These are phyloP conservation scores for Ceratocystis albifundus DNA, from an alignment of 2,329 filamentous ascomycete genomes.

Conservation along the genomic window DNA sequence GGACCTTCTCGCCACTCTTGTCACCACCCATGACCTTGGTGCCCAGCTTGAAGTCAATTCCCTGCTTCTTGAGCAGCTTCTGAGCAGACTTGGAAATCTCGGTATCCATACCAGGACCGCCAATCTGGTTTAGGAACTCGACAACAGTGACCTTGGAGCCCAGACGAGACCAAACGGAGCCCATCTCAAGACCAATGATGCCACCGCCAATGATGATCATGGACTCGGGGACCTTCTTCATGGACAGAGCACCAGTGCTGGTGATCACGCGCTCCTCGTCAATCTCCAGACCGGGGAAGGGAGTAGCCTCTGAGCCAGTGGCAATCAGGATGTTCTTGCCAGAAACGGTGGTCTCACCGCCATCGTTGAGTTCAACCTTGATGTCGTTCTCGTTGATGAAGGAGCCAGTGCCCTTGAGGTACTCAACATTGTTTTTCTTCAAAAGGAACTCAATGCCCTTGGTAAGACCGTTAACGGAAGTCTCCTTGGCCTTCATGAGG, in stretches of 20 bases:
- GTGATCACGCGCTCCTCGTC: constrained; percentile 97
- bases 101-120: constrained; percentile 91
- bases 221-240: constrained; percentile 86
- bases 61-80: constrained; percentile 92
- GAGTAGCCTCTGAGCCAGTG: constrained; percentile 87
- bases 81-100: constrained; percentile 86
- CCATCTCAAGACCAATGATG: constrained; percentile 98
- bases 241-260: constrained; percentile 84
- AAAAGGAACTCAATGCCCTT: constrained; percentile 97
- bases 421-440: constrained; percentile 99
- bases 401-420: constrained; percentile 83
- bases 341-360: constrained; percentile 73
- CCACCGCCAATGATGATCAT: constrained; percentile 96
- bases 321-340: constrained; percentile 98
- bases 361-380: constrained; percentile 80
- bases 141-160: constrained; percentile 93
- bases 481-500: constrained; percentile 99
- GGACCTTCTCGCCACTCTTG: constrained; percentile 62
- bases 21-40: constrained; percentile 90
- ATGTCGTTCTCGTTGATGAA: constrained; percentile 85
- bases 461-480: constrained; percentile 74
- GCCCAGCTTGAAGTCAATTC: constrained; percentile 94
- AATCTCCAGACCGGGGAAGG: constrained; percentile 89
- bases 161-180: constrained; percentile 89
- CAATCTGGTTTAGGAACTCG: constrained; percentile 91